A percentile compares a stretch with the other conserved stretches of the same genome.
Evolutionary conservation across 139 green algal species (phyloP).

Genomic region (Haematococcus lacustris): DNA sequence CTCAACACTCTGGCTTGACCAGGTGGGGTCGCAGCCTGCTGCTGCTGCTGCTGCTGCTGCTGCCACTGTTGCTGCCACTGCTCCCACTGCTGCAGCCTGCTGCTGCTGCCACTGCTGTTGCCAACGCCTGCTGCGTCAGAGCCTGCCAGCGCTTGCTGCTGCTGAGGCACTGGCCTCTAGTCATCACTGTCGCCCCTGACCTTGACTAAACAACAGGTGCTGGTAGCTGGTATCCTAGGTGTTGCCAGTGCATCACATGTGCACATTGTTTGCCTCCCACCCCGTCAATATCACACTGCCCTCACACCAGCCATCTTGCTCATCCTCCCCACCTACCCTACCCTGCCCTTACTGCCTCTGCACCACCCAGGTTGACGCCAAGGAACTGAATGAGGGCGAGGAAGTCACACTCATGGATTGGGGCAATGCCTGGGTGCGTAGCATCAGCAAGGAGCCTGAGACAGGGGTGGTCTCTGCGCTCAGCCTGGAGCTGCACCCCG

Average conservation of each 20-base stretch:
- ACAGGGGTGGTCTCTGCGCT: slow-evolving; percentile 37
- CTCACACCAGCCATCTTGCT: not conserved
- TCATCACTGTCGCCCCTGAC: no score
- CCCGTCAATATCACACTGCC: not conserved
- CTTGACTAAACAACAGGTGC: no score
- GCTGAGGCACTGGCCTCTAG: no score
- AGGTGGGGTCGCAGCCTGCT: not conserved
- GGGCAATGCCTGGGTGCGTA: slow-evolving; percentile 79
- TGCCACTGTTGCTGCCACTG: not conserved
- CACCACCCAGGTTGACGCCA: slow-evolving; percentile 63
- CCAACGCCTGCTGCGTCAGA: not conserved
- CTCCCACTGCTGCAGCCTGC: not conserved
- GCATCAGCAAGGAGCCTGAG: slow-evolving; percentile 24
- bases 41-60: not conserved
- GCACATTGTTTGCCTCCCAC: not conserved
- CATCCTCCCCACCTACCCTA: not conserved
- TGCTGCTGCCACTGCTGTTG: not conserved
- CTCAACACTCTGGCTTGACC: slow-evolving; percentile 67
- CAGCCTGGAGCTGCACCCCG: slow-evolving; percentile 64
- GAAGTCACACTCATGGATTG: slow-evolving; percentile 98
- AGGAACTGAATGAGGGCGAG: slow-evolving; percentile 68
- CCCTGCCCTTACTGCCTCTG: not conserved
- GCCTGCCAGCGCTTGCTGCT: not conserved
- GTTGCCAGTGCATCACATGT: not conserved
- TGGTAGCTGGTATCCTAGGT: not conserved